Percentiles rank a stretch among this genome's conserved stretches.
Conservation (phyloP, 441 rosid species). For the Jatropha podagrica region DNA sequence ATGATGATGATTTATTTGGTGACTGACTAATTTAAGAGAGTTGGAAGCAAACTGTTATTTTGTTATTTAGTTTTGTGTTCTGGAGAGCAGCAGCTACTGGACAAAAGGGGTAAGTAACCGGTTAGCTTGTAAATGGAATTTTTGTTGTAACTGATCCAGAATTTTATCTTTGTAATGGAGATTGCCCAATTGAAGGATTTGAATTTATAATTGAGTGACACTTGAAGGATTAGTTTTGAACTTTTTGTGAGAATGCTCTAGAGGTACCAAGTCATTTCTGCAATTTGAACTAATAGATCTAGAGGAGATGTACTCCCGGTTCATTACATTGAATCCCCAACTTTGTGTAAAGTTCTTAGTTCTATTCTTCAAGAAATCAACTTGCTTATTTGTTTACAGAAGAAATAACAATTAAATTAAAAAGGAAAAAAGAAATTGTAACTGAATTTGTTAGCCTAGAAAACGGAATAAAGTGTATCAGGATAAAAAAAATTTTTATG, state of each 20-base stretch:
- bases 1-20: conserved; percentile 84
- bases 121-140: conserved; percentile 29
- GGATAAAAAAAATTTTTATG: too few relatives aligned
- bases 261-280: too few relatives aligned
- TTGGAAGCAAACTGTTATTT: not conserved
- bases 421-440: too few relatives aligned
- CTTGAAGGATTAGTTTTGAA: conserved; percentile 9
- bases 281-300: too few relatives aligned
- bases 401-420: too few relatives aligned
- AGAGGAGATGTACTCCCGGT: too few relatives aligned
- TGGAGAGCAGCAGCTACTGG: conserved; percentile 15
- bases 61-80: not conserved
- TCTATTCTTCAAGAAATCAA: too few relatives aligned
- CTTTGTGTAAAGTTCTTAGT: too few relatives aligned
- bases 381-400: too few relatives aligned
- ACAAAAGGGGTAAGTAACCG: conserved; percentile 17
- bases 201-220: conserved; percentile 14
- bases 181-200: not conserved
- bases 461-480: too few relatives aligned
- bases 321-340: too few relatives aligned
- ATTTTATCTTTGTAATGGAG: conserved; percentile 21
- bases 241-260: not conserved
- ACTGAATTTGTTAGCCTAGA: too few relatives aligned
- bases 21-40: conserved; percentile 47
- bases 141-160: conserved; percentile 37